Evolutionary conservation across 2,329 filamentous ascomycete species (phyloP).

Genomic region (Aspergillus sp.): DNA sequence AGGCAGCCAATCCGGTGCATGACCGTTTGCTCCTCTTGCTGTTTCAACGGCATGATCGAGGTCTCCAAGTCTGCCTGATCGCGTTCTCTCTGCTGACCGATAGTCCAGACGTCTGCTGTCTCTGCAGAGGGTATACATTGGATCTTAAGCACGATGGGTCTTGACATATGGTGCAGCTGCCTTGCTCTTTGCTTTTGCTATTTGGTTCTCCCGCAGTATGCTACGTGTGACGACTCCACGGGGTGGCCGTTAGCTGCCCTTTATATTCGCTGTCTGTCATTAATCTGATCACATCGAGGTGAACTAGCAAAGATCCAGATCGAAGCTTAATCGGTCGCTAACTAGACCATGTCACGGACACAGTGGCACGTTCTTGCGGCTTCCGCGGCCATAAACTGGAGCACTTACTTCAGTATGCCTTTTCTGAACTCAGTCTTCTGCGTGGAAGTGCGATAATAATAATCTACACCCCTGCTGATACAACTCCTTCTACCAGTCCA

Average conservation of each 20-base stretch:
- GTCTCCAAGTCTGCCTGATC: not conserved
- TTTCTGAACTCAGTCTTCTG: not conserved
- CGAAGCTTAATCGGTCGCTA: not conserved
- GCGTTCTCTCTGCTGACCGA: not conserved
- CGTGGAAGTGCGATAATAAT: not conserved
- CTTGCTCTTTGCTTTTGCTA: not conserved
- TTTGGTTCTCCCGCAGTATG: not conserved
- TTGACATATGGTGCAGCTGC: not conserved
- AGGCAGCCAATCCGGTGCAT: not conserved
- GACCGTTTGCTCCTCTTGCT: not conserved
- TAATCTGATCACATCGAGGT: not conserved
- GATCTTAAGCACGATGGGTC: not conserved
- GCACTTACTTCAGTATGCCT: slow-evolving; percentile 1
- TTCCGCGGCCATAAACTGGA: not conserved
- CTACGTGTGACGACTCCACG: not conserved
- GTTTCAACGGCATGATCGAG: not conserved
- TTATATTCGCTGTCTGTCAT: not conserved
- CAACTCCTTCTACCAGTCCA: not conserved
- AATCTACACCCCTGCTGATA: not conserved
- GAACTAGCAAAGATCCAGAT: not conserved
- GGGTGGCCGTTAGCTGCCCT: not conserved
- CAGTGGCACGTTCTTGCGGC: slow-evolving; percentile 6
- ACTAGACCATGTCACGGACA: not conserved
- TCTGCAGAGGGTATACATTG: not conserved
- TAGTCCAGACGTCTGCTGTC: not conserved